A percentile compares a stretch with the other conserved stretches of the same genome.
phyloP scores from a whole-genome alignment of 2,329 filamentous ascomycete genomes.

The Fusarium sp. region DNA sequence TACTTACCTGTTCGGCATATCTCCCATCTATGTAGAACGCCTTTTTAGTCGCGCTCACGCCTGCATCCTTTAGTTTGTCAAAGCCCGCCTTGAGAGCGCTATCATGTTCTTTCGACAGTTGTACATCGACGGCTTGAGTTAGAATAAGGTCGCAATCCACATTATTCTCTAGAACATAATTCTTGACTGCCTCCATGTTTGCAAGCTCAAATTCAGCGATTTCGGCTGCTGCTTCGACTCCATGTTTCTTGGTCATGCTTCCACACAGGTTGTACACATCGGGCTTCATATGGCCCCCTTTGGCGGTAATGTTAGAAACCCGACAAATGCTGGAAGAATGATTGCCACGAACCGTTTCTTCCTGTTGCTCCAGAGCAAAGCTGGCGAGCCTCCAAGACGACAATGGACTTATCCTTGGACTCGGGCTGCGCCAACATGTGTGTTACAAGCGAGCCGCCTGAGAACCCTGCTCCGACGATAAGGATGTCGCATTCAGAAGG shows the following conservation, averaged over 20 bases:
- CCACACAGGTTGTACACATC: constrained; percentile 26
- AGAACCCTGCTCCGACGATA: constrained; percentile 63
- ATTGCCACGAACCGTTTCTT: constrained; percentile 49
- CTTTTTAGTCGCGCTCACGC: background rate
- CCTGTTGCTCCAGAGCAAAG: constrained; percentile 57
- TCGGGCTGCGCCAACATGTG: constrained; percentile 52
- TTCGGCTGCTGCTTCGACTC: constrained; percentile 38
- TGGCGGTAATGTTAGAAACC: fast-evolving
- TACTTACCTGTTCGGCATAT: constrained; percentile 46
- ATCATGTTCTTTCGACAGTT: constrained; percentile 47
- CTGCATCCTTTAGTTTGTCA: constrained; percentile 49
- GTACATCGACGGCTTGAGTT: constrained; percentile 57
- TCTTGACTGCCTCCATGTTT: constrained; percentile 49
- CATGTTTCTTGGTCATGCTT: constrained; percentile 11
- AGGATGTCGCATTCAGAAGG: constrained; percentile 59
- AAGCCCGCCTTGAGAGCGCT: constrained; percentile 48
- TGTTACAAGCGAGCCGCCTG: constrained; percentile 60
- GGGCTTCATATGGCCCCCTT: constrained; percentile 42
- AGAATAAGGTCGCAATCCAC: constrained; percentile 62
- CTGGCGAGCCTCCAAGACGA: constrained; percentile 53
- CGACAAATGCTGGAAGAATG: fast-evolving
- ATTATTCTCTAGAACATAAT: constrained; percentile 53
- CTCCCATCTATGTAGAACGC: constrained; percentile 13
- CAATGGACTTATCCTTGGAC: constrained; percentile 43
- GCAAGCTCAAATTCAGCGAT: constrained; percentile 36